Evolutionary conservation across 768 basidiomycete genomes (phyloP).

Genomic region (Suillus plorans): DNA sequence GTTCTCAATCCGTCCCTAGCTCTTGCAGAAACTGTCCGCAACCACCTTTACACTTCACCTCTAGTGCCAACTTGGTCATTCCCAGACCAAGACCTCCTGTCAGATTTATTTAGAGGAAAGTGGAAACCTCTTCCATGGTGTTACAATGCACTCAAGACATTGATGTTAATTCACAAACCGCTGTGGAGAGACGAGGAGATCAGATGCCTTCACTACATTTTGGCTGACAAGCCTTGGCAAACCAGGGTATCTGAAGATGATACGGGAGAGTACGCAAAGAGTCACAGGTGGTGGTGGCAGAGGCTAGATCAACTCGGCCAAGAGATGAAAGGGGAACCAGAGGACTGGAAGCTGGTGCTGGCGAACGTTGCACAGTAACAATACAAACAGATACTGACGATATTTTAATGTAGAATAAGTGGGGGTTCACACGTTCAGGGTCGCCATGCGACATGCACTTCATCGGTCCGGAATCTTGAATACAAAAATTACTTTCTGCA

Average conservation of each 20-base stretch:
- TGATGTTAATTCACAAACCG: conserved; percentile 65
- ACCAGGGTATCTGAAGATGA: conserved; percentile 41
- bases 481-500: conserved; percentile 7
- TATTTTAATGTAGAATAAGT: not conserved
- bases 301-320: conserved; percentile 44
- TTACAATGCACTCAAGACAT: conserved; percentile 92
- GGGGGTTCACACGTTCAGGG: not conserved
- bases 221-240: conserved; percentile 86
- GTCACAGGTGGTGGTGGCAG: conserved; percentile 83
- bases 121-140: conserved; percentile 84
- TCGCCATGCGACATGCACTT: conserved; percentile 91
- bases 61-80: conserved; percentile 62
- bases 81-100: conserved; percentile 91
- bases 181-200: conserved; percentile 88
- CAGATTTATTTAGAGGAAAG: conserved; percentile 72
- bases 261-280: conserved; percentile 50
- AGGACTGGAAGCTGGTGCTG: conserved; percentile 51
- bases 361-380: conserved; percentile 42
- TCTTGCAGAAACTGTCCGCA: conserved; percentile 51
- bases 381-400: not conserved
- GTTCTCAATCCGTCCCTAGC: conserved; percentile 73
- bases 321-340: conserved; percentile 46
- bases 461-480: conserved; percentile 87
- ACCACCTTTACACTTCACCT: conserved; percentile 45
- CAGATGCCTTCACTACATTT: conserved; percentile 84